Evolutionary conservation across 2,329 filamentous ascomycete genomes (phyloP).

Genomic region (Scedosporium boydii): DNA sequence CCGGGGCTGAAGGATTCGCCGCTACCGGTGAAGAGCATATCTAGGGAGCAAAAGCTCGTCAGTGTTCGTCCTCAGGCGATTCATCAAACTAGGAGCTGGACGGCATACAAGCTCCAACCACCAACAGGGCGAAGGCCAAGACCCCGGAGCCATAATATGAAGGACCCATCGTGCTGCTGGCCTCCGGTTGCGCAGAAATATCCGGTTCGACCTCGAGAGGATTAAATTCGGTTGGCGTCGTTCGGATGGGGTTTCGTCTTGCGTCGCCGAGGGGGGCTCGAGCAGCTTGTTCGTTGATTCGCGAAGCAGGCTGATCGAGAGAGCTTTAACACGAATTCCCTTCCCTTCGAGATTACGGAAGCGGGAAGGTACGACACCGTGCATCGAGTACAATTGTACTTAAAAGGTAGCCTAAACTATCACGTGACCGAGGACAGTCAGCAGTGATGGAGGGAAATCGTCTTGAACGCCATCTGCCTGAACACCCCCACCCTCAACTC

Average conservation of each 20-base stretch:
- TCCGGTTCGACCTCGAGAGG: neutral
- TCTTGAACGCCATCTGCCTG: neutral
- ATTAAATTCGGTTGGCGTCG: neutral
- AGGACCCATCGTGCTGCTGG: conserved; percentile 53
- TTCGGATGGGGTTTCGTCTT: neutral
- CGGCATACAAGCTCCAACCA: conserved; percentile 71
- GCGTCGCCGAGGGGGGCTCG: neutral
- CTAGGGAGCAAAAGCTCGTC: conserved; percentile 34
- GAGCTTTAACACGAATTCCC: neutral
- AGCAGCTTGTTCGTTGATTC: neutral
- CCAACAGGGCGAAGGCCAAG: conserved; percentile 55
- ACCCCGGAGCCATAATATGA: conserved; percentile 60
- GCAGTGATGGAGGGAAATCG: neutral
- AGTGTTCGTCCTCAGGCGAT: neutral
- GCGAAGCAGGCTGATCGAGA: neutral
- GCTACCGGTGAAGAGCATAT: conserved; percentile 97
- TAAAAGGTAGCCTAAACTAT: neutral
- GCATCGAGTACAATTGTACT: neutral
- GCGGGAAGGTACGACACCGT: neutral
- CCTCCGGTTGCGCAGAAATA: neutral
- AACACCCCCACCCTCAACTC: conserved; percentile 4
- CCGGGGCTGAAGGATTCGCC: conserved; percentile 97
- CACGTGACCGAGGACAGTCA: neutral
- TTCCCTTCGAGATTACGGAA: neutral
- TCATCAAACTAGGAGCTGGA: conserved; percentile 6